Percentiles rank a stretch among this genome's conserved stretches.
phyloP scores from a whole-genome alignment of 352 stramenopile genomes.

The Phytophthora europaea region DNA sequence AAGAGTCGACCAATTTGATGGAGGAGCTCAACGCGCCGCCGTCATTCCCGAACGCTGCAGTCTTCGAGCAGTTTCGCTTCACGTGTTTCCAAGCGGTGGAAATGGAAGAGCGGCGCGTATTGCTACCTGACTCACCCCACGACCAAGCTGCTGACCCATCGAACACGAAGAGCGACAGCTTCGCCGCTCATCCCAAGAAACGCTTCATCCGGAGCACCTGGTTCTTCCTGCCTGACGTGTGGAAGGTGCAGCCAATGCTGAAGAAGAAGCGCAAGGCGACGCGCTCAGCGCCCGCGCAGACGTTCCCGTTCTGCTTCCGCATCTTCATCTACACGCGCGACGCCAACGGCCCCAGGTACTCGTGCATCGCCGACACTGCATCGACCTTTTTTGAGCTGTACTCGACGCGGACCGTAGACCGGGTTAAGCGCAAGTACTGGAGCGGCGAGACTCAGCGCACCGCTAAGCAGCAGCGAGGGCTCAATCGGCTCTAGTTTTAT shows the following conservation, averaged over 20 bases:
- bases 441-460: conserved; percentile 21
- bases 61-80: conserved; percentile 84
- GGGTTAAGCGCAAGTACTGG: conserved; percentile 85
- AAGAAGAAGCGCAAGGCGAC: conserved; percentile 93
- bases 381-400: conserved; percentile 90
- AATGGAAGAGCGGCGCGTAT: conserved; percentile 75
- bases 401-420: conserved; percentile 86
- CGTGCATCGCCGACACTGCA: conserved; percentile 63
- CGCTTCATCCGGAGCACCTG: conserved; percentile 72
- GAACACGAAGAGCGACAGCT: conserved; percentile 1
- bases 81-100: conserved; percentile 85
- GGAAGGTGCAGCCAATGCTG: conserved; percentile 90
- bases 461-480: conserved; percentile 19
- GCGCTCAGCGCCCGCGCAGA: conserved; percentile 80
- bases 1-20: conserved; percentile 61
- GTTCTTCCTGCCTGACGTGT: conserved; percentile 90
- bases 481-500: conserved; percentile 28
- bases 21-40: conserved; percentile 56
- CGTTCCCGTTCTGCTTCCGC: conserved; percentile 90
- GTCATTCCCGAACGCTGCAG: conserved; percentile 49
- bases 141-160: conserved; percentile 8
- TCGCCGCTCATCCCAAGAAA: conserved; percentile 10
- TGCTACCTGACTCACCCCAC: conserved; percentile 29
- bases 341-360: conserved; percentile 36
- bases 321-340: conserved; percentile 74